Conservation (phyloP, 2,329 filamentous ascomycete species). For the Xylaria sp. region DNA sequence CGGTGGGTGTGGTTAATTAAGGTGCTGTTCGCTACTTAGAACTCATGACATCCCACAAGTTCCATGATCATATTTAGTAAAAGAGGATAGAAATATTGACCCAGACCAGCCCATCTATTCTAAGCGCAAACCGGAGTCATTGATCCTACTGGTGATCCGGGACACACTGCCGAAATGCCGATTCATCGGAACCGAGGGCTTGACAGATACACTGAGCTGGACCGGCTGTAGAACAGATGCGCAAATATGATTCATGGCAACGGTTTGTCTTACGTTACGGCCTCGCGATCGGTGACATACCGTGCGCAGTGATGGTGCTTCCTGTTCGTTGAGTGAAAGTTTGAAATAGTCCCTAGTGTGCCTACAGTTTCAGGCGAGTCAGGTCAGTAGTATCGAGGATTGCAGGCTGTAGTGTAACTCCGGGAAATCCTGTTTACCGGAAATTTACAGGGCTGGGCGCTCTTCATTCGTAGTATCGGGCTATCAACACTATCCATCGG, state of each 20-base stretch:
- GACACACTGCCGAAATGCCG: constrained; percentile 39
- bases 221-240: constrained; percentile 12
- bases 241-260: constrained; percentile 13
- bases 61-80: neutral
- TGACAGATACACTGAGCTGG: constrained; percentile 17
- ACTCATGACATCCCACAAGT: neutral
- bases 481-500: constrained; percentile 15
- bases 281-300: constrained; percentile 14
- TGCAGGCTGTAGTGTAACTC: constrained; percentile 32
- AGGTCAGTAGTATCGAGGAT: constrained; percentile 28
- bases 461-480: constrained; percentile 10
- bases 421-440: constrained; percentile 30
- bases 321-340: constrained; percentile 3
- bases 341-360: constrained; percentile 2
- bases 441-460: constrained; percentile 1
- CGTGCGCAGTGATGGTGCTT: constrained; percentile 11
- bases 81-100: neutral
- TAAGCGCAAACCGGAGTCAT: constrained; percentile 15
- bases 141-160: constrained; percentile 35
- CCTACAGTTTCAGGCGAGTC: constrained; percentile 32
- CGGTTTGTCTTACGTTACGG: neutral
- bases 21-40: constrained; percentile 4
- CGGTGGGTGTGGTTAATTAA: constrained; percentile 7
- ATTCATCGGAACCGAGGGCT: constrained; percentile 13
- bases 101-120: constrained; percentile 5